phyloP scores from a whole-genome alignment of 1,284 basidiomycete genomes.

The Takashimella koratensis region DNA sequence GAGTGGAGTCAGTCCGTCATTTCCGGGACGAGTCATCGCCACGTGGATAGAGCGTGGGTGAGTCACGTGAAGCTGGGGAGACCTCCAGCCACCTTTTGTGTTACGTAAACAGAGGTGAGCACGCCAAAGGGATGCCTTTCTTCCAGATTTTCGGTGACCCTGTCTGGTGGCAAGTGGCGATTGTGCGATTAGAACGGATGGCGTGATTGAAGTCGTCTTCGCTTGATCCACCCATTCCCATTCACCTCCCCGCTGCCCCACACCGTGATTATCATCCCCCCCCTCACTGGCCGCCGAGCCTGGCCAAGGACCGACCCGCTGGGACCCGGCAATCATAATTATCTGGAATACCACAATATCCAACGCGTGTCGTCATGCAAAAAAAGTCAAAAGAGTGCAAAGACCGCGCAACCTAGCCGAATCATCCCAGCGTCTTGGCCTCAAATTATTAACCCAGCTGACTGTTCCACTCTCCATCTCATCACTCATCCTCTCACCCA shows the following conservation, averaged over 20 bases:
- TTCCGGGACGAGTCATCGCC: too few species aligned
- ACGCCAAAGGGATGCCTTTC: too few species aligned
- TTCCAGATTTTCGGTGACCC: too few species aligned
- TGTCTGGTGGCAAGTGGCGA: too few species aligned
- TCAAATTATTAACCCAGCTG: not conserved
- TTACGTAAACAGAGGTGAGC: too few species aligned
- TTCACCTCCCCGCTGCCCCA: not conserved
- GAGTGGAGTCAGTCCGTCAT: too few species aligned
- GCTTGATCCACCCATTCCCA: not conserved
- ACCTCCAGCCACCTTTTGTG: too few species aligned
- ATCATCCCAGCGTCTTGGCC: too few species aligned
- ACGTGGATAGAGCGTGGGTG: too few species aligned
- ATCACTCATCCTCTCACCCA: not conserved
- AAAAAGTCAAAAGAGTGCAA: not conserved
- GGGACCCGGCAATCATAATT: not conserved
- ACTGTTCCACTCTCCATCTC: not conserved
- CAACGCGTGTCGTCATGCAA: not conserved
- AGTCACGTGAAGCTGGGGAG: too few species aligned
- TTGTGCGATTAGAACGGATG: too few species aligned
- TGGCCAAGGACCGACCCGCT: not conserved
- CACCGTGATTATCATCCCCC: not conserved
- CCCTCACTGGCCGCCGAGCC: not conserved
- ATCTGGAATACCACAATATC: conserved; percentile 3
- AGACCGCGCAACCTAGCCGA: not conserved
- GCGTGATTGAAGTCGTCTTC: not conserved